Evolutionary conservation across 352 stramenopile species (phyloP).

Genomic region (Globisporangium rhizosaccharum): DNA sequence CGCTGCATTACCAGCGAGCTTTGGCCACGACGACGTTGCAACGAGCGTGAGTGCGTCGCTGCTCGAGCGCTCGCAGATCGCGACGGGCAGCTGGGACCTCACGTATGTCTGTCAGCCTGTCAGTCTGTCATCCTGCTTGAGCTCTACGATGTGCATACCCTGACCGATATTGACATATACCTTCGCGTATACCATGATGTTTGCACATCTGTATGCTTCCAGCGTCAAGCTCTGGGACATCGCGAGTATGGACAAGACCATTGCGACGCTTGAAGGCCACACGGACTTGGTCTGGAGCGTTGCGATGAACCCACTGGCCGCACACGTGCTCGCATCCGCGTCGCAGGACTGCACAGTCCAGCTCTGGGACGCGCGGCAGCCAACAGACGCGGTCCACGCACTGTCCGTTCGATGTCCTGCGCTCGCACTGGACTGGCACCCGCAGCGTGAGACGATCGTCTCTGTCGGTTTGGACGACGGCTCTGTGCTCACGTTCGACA

Average conservation of each 20-base stretch:
- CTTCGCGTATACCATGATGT: no score
- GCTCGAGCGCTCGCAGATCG: conserved; percentile 39
- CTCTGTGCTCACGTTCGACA: conserved; percentile 61
- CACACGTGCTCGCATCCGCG: conserved; percentile 43
- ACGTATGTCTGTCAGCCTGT: conserved; percentile 27
- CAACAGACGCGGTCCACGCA: conserved; percentile 28
- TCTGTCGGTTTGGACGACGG: conserved; percentile 64
- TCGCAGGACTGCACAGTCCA: conserved; percentile 68
- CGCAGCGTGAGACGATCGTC: conserved; percentile 45
- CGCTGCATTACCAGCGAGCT: conserved; percentile 11
- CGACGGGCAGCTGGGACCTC: conserved; percentile 63
- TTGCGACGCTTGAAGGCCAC: conserved; percentile 58
- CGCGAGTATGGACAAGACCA: conserved; percentile 30
- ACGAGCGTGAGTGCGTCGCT: conserved; percentile 42
- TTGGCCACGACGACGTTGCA: conserved; percentile 69
- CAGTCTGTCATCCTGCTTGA: no score
- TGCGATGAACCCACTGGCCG: conserved; percentile 35
- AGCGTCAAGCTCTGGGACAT: conserved; percentile 82
- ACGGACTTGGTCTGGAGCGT: conserved; percentile 73
- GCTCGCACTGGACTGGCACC: conserved; percentile 69
- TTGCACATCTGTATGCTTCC: neutral
- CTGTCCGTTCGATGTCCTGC: conserved; percentile 37
- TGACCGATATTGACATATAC: neutral
- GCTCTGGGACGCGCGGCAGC: conserved; percentile 66
- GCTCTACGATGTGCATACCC: neutral